phyloP scores from a whole-genome alignment of 768 basidiomycete genomes.

The Kondoa malvinella region DNA sequence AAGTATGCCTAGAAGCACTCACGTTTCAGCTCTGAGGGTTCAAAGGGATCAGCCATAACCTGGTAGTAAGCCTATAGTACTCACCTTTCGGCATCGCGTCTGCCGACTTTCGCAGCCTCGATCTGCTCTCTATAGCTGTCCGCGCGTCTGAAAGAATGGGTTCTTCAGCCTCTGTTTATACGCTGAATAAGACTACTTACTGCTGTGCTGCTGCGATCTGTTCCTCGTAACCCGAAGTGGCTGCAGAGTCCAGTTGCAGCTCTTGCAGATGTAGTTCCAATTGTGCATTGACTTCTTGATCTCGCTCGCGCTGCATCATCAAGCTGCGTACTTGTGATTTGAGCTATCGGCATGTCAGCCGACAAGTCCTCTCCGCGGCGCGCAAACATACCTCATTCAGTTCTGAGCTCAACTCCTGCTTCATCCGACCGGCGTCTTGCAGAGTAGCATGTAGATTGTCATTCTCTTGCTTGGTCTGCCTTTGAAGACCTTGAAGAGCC shows the following conservation, averaged over 20 bases:
- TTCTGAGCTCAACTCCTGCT: not conserved
- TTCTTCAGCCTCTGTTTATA: too few species aligned
- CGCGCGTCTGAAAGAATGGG: too few species aligned
- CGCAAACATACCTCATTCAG: not conserved
- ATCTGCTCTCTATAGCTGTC: slow-evolving; percentile 4
- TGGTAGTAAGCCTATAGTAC: not conserved
- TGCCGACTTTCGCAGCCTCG: slow-evolving; percentile 2
- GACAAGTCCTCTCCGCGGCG: too few species aligned
- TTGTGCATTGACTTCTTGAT: not conserved
- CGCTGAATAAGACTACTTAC: too few species aligned
- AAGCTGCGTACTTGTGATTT: not conserved
- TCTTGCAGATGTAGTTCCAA: not conserved
- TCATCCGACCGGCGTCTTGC: not conserved
- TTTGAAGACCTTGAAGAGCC: slow-evolving; percentile 2
- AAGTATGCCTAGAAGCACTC: not conserved
- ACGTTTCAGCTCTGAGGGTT: not conserved
- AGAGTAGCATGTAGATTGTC: not conserved
- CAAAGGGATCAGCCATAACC: not conserved
- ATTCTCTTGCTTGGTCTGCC: slow-evolving; percentile 7
- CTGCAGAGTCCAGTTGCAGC: not conserved
- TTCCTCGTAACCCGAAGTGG: not conserved
- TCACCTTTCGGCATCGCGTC: not conserved
- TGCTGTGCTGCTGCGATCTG: not conserved
- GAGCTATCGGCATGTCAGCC: too few species aligned
- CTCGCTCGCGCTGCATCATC: not conserved